Evolutionary conservation across 2,329 filamentous ascomycete genomes (phyloP).

Genomic region (Sporothrix pallida): DNA sequence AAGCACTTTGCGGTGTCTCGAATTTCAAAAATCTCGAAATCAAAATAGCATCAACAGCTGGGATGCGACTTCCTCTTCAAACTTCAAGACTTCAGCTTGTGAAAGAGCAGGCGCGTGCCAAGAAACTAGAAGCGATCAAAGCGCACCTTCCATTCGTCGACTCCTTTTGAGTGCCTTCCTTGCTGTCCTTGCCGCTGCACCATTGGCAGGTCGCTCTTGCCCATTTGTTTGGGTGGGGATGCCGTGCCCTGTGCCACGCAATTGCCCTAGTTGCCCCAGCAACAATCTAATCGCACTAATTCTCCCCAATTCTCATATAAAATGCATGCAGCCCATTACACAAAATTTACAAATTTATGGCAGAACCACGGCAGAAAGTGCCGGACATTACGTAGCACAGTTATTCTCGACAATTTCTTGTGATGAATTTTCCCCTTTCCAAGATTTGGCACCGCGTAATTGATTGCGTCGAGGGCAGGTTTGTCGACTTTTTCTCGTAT

Average conservation of each 20-base stretch:
- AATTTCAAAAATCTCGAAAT: background rate
- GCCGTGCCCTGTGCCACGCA: conserved; percentile 23
- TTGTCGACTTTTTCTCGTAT: conserved; percentile 9
- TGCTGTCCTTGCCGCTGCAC: background rate
- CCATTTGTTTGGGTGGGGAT: conserved; percentile 27
- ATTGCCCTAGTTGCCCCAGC: conserved; percentile 16
- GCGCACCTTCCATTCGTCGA: conserved; percentile 12
- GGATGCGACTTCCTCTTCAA: background rate
- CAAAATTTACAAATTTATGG: background rate
- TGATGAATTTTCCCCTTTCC: background rate
- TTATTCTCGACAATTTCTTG: background rate
- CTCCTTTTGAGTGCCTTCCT: background rate
- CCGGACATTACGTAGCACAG: background rate
- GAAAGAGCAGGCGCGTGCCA: conserved; percentile 10
- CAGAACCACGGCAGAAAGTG: background rate
- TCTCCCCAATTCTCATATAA: background rate
- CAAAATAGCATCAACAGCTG: background rate
- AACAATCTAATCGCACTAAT: conserved; percentile 21
- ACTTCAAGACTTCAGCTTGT: conserved; percentile 8
- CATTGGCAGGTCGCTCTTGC: conserved; percentile 24
- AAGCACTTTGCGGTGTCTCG: background rate
- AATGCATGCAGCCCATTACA: conserved; percentile 13
- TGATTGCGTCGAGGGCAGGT: background rate
- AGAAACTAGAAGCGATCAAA: conserved; percentile 21
- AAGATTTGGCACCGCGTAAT: background rate